Evolutionary conservation across 1,284 basidiomycete species (phyloP), one percentile per base, ranked within the genome.

Genomic region (Limonomyces culmigenus): DNA sequence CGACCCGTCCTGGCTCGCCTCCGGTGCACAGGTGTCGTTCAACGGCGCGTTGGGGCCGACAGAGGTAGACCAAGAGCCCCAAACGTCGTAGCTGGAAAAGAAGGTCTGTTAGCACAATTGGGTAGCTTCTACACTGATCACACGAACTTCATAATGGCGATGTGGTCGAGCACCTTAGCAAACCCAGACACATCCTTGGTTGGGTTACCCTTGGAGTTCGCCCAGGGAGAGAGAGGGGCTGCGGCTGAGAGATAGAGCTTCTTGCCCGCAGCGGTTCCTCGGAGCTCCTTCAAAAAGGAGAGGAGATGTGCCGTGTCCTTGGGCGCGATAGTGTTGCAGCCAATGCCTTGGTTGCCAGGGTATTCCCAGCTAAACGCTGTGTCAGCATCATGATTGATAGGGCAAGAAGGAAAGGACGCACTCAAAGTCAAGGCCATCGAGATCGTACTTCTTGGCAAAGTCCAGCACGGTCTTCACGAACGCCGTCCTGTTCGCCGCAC

Each of bases 361-460:
- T 84, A 91, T 52, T 91, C 87, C 87, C 86, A 91, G 52, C 88
- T 89, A n/a, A n/a, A n/a, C n/a, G n/a, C n/a, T n/a, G n/a, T n/a
- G n/a, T n/a, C n/a, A n/a, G n/a, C n/a, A n/a, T n/a, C n/a, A n/a
- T n/a, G n/a, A 33, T 14, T 17, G 36, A 31, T 32, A 31, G 18
- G 35, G 19, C n/a, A n/a, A n/a, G n/a, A n/a, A n/a, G n/a, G n/a
- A n/a, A n/a, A n/a, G n/a, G 8, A 59, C 74, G 41, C 47, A 79
- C 76, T 92, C 88, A 43, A 92, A 77, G 51, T 92, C 87, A 39
- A 93, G 65, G 11, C 86, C 88, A 49, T 87, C 76, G 3, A 93
- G 59, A 19, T 68, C 51, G 53, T 86, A 87, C 42, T 65, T 49
- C 19, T 61, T 48, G 29, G 78, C 78, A 21, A 85, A 57, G 19